Percentiles rank a stretch among this genome's conserved stretches.
Evolutionary conservation across 2,329 filamentous ascomycete genomes (phyloP).

Genomic region (Claviceps fusiformis): DNA sequence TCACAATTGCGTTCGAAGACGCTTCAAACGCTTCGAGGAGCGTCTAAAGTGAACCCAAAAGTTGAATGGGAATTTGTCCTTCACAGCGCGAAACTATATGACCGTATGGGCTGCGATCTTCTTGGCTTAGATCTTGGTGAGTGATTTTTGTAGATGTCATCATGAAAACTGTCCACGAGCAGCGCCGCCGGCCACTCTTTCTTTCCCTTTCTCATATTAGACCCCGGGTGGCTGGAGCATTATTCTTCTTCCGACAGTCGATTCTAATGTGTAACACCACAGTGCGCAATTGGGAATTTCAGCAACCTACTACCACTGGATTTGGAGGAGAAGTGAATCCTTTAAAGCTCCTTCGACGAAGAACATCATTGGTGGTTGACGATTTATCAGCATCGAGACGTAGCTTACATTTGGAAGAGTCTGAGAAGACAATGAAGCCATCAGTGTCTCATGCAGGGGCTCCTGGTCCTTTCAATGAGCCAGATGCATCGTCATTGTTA

Average conservation of each 20-base stretch:
- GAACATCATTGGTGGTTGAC: conserved; percentile 68
- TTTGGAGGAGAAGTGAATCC: conserved; percentile 45
- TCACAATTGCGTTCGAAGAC: conserved; percentile 71
- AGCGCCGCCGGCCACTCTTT: not conserved
- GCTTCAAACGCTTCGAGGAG: conserved; percentile 72
- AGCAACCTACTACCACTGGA: conserved; percentile 29
- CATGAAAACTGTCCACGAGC: not conserved
- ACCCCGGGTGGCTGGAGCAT: not conserved
- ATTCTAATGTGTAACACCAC: not conserved
- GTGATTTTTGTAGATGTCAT: conserved; percentile 11
- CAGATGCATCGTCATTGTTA: conserved; percentile 75
- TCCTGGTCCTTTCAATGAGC: conserved; percentile 80
- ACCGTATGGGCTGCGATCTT: conserved; percentile 85
- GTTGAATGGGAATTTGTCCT: conserved; percentile 83
- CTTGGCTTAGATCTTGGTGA: conserved; percentile 72
- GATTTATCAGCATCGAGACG: conserved; percentile 45
- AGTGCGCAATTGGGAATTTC: conserved; percentile 74
- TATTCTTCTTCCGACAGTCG: not conserved
- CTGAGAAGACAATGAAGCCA: not conserved
- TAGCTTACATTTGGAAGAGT: conserved; percentile 22
- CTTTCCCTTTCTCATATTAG: not conserved
- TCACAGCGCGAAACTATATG: conserved; percentile 72
- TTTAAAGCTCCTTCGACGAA: conserved; percentile 52
- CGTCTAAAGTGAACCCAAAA: conserved; percentile 62
- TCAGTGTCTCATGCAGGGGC: conserved; percentile 41